Evolutionary conservation across 106 monocot species (phyloP).

Genomic region (Xerophyta viscosa): DNA sequence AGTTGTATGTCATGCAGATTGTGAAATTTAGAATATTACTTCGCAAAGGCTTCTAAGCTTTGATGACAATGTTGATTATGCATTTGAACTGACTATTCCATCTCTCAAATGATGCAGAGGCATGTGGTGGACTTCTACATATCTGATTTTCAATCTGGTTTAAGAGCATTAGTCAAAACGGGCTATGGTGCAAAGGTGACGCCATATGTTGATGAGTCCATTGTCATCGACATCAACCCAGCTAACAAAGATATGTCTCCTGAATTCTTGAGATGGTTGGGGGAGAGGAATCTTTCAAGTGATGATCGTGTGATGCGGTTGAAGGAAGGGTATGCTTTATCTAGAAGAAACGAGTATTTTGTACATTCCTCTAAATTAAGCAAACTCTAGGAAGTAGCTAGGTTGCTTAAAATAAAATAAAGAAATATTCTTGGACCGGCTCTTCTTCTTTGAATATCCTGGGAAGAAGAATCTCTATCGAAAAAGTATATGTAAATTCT

Average conservation of each 20-base stretch:
- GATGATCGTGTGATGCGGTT: constrained; percentile 63
- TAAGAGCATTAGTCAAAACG: constrained; percentile 60
- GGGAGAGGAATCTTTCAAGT: constrained; percentile 44
- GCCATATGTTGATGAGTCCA: constrained; percentile 54
- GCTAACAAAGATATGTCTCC: constrained; percentile 49
- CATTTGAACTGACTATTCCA: background rate
- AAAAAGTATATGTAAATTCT: too few relatives aligned
- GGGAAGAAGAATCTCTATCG: too few relatives aligned
- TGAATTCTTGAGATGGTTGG: constrained; percentile 49
- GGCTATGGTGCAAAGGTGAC: constrained; percentile 60
- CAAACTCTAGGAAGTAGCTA: too few relatives aligned
- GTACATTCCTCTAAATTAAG: too few relatives aligned
- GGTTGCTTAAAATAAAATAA: background rate
- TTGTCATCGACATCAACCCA: constrained; percentile 42
- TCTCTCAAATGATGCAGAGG: constrained; percentile 24
- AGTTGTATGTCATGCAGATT: too few relatives aligned
- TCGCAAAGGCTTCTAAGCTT: constrained; percentile 2
- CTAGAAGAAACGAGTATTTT: too few relatives aligned
- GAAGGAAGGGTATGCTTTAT: constrained; percentile 54
- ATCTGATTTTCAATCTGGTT: constrained; percentile 67
- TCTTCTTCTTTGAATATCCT: too few relatives aligned
- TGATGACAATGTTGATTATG: constrained; percentile 46
- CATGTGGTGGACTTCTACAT: constrained; percentile 70
- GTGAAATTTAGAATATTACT: too few relatives aligned
- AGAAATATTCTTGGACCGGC: too few relatives aligned